phyloP scores from a whole-genome alignment of 192 early-diverging fungal species.

The Diversispora epigaea region DNA sequence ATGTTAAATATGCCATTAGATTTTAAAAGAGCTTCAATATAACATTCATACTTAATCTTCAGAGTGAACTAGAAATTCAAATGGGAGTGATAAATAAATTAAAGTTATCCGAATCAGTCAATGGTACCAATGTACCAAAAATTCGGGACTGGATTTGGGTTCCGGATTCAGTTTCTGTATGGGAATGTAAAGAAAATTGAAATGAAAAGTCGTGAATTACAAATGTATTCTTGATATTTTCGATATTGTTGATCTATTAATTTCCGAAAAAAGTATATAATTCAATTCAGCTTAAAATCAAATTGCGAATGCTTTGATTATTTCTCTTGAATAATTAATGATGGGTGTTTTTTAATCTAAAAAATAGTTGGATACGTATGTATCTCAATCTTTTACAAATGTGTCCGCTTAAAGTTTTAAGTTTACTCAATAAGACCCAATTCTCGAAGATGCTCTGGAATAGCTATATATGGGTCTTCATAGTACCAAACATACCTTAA shows the following conservation, averaged over 20 bases:
- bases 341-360: too few species aligned
- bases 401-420: too few species aligned
- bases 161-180: constrained; percentile 21
- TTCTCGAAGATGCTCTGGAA: too few species aligned
- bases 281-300: too few species aligned
- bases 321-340: too few species aligned
- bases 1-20: background rate
- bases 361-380: too few species aligned
- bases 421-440: too few species aligned
- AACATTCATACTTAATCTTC: constrained; percentile 4
- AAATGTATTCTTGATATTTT: constrained; percentile 6
- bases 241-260: constrained; percentile 5
- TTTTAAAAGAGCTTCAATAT: background rate
- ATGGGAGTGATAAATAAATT: constrained; percentile 5
- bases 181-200: constrained; percentile 12
- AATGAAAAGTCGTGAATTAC: background rate
- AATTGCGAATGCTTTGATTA: too few species aligned
- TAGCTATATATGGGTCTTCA: too few species aligned
- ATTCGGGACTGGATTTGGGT: constrained; percentile 12
- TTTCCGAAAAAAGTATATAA: background rate
- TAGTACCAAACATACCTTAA: too few species aligned
- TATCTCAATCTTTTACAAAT: too few species aligned
- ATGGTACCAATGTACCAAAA: constrained; percentile 15
- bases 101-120: constrained; percentile 15
- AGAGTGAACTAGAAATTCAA: constrained; percentile 9